phyloP scores from a whole-genome alignment of 2,329 filamentous ascomycete species.

The Arachnomyces sp. region DNA sequence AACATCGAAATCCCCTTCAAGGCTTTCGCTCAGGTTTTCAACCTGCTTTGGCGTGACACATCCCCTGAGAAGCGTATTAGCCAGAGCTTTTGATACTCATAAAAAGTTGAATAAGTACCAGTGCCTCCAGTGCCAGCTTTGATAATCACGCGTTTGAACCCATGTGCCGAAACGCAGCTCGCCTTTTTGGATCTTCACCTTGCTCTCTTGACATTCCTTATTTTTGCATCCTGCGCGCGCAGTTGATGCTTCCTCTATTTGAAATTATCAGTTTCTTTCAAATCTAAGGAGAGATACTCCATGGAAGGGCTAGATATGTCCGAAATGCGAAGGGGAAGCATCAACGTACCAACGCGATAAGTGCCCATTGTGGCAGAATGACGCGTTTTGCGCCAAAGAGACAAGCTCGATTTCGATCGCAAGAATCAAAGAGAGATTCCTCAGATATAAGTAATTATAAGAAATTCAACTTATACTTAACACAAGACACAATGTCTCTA shows the following conservation, averaged over 20 bases:
- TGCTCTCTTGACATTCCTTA: slow-evolving; percentile 60
- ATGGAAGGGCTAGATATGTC: not conserved
- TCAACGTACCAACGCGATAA: slow-evolving; percentile 13
- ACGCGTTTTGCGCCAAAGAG: too few relatives aligned
- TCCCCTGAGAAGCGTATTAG: slow-evolving; percentile 52
- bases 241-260: slow-evolving; percentile 59
- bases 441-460: too few relatives aligned
- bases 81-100: too few relatives aligned
- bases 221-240: slow-evolving; percentile 68
- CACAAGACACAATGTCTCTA: too few relatives aligned
- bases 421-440: too few relatives aligned
- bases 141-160: slow-evolving; percentile 54
- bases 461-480: too few relatives aligned
- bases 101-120: slow-evolving; percentile 53
- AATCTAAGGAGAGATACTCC: not conserved
- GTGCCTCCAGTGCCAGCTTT: slow-evolving; percentile 71
- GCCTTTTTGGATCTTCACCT: slow-evolving; percentile 67
- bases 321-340: not conserved
- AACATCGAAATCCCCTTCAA: slow-evolving; percentile 50
- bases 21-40: slow-evolving; percentile 51
- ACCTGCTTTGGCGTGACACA: slow-evolving; percentile 75
- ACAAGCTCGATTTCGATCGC: too few relatives aligned
- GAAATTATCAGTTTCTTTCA: not conserved
- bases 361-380: slow-evolving; percentile 9
- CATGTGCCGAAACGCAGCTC: slow-evolving; percentile 69